Base-by-base conservation (phyloP, 2,329 filamentous ascomycete species). In the Podosphaera xanthii region DNA sequence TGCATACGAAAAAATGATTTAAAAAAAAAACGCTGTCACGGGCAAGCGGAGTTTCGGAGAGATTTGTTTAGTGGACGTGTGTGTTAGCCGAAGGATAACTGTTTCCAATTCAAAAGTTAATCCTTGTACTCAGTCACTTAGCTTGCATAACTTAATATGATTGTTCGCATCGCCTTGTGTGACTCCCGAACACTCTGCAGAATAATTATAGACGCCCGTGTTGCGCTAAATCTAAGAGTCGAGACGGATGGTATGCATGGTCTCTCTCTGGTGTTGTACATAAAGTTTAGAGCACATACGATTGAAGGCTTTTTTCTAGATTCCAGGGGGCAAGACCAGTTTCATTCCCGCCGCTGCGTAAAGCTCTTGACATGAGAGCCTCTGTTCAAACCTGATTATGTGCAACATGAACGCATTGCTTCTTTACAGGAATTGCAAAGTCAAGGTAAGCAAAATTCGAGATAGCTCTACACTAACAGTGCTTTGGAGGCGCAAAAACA, bases 401-500 rank as follows among this genome's bases (percentile, higher is more conserved):
- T 12, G 12, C 52, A 12, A 38, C 14, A 54, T 33, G 52, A 54
- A 54, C 31, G 34, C 34, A 4, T 34, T 34, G 34, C 30, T 54
- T 54, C n/a, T 49, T 49, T 49, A 49, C 46, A 49, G 46, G 46
- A 10, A 22, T 22, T 49, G 46, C n/a, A 22, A n/a, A 10, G 30
- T 54, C 52, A 30, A 54, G 30, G n/a, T 54, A 33, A 10, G 31
- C 10, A 14, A 54, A 3, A 54, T 54, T 33, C 31, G 30, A 34
- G 30, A 54, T 54, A 34, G 14, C 14, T 34, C 35, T 12, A 12
- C 52, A 10, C 14, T 54, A 54, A 12, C 31, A 34, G 35, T 9
- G 5, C 34, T 54, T 54, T 34, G 35, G n/a, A 22, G 10, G 31
- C 52, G 30, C 56, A 62, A 71, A 72, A 59, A 64, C 67, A 48